Evolutionary conservation across 2,329 filamentous ascomycete species (phyloP), one percentile per base, ranked within the genome.

Genomic region (Ascomycota sp.): DNA sequence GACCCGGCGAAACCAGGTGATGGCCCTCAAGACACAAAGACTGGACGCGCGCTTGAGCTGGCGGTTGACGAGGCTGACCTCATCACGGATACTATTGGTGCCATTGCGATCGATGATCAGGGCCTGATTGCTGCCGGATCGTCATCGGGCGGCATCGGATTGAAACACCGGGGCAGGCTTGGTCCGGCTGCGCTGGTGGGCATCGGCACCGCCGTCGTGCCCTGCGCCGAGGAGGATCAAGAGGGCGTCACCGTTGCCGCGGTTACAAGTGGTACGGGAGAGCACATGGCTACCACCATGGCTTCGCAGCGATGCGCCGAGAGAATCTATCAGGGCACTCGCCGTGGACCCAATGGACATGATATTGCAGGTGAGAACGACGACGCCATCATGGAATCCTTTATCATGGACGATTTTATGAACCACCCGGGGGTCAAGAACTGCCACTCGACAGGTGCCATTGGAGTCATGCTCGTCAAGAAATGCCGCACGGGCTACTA

Each of bases 251-350:
- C 66, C 27, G 81, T 93, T 20, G 86, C 82, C 20, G 73, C 75
- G 19, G 82, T 94, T 15, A 91, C 83, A 24, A 93, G 82, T 46
- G 89, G 89, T 20, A 98, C 89, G 3, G 89, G 89, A 28, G 89
- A 98, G 53, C 89, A 98, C 48, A 98, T 98, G 78, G 80, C 83
- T 23, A 94, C 86, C 0, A 91, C 85, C 0, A 76, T 91, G 65
- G 86, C 89, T 8, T 85, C 89, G 6, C 74, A 76, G 34, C 75
- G 76, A 32, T 92, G 83, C 46, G 83, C 85, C 1, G 78, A 86
- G 38, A 70, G 89, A 27, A 63, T 98, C 19, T 93, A 83, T 46
- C 69, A 75, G 38, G 68, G 63, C 40, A 75, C 63, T 29, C 66
- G 61, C 44, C 73, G 68, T 38, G 65, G 57, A 2, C 54, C 52